Percentiles rank a stretch among this genome's conserved stretches.
These are phyloP conservation scores for Kodamaea alishanica DNA, from an alignment of 1,139 yeast species.

Conservation along the genomic window DNA sequence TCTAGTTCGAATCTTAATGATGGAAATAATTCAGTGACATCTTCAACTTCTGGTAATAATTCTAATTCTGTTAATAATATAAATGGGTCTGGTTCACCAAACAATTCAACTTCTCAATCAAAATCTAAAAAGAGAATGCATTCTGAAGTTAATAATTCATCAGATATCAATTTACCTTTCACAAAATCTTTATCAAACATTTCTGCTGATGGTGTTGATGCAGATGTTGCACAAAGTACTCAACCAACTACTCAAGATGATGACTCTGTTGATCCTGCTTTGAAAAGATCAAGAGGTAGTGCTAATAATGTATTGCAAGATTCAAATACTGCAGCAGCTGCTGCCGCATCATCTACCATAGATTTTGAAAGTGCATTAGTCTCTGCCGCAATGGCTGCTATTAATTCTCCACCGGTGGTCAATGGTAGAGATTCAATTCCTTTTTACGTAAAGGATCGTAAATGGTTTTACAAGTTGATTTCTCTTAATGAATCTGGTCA, in stretches of 20 bases:
- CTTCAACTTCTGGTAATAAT: too few species aligned
- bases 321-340: conserved; percentile 6
- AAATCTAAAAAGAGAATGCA: conserved; percentile 16
- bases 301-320: conserved; percentile 9
- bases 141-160: conserved; percentile 9
- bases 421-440: conserved; percentile 25
- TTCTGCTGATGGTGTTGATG: conserved; percentile 9
- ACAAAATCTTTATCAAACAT: conserved; percentile 11
- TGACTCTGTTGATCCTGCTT: conserved; percentile 30
- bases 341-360: conserved; percentile 13
- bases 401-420: conserved; percentile 30
- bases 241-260: conserved; percentile 16
- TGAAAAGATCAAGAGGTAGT: conserved; percentile 21
- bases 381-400: conserved; percentile 34
- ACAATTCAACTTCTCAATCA: neutral
- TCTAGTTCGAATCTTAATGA: too few species aligned
- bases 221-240: conserved; percentile 5
- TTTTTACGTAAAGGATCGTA: conserved; percentile 36
- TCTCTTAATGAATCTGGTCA: conserved; percentile 28
- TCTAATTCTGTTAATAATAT: too few species aligned
- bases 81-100: neutral
- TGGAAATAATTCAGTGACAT: too few species aligned
- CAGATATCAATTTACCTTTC: conserved; percentile 10
- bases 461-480: conserved; percentile 38
- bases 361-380: conserved; percentile 33